Percentiles rank a stretch among this genome's conserved stretches.
Evolutionary conservation across 2,329 filamentous ascomycete genomes (phyloP).

Genomic region (Hyphodiscus sp.): DNA sequence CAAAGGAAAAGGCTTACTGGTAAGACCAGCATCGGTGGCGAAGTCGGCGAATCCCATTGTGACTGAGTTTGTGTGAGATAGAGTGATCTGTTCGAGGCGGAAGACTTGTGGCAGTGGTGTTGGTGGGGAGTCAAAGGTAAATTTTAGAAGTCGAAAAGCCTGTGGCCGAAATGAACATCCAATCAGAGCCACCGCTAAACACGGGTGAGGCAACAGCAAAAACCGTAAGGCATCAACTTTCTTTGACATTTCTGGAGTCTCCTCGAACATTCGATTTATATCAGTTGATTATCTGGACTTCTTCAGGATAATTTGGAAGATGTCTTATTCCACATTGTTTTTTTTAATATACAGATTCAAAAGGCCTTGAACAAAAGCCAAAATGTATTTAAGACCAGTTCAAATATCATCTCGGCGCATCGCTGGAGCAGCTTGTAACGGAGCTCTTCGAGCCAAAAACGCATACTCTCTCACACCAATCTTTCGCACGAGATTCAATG

Average conservation of each 20-base stretch:
- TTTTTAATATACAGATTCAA: slow-evolving; percentile 1
- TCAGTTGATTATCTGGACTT: not conserved
- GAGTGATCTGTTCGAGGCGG: slow-evolving; percentile 3
- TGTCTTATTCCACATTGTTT: slow-evolving; percentile 4
- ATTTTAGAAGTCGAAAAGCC: not conserved
- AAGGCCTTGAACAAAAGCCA: slow-evolving; percentile 7
- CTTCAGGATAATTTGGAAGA: slow-evolving; percentile 1
- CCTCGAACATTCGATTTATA: slow-evolving; percentile 6
- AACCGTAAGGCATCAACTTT: no score
- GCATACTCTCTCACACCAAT: slow-evolving; percentile 8
- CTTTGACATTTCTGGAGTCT: slow-evolving; percentile 5
- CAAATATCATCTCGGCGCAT: slow-evolving; percentile 24
- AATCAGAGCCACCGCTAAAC: no score
- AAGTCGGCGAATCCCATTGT: slow-evolving; percentile 66
- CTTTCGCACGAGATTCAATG: slow-evolving; percentile 7
- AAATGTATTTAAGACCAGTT: slow-evolving; percentile 23
- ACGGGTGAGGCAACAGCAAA: no score
- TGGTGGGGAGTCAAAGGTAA: not conserved
- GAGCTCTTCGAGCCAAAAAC: slow-evolving; percentile 10
- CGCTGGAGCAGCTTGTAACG: slow-evolving; percentile 9
- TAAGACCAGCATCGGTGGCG: slow-evolving; percentile 57
- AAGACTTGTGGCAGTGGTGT: not conserved
- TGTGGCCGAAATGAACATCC: no score
- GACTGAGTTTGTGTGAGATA: slow-evolving; percentile 7
- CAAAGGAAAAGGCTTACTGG: slow-evolving; percentile 36